Evolutionary conservation across 495 filamentous ascomycete genomes (phyloP).

Genomic region (Rostrohypoxylon terebratum): DNA sequence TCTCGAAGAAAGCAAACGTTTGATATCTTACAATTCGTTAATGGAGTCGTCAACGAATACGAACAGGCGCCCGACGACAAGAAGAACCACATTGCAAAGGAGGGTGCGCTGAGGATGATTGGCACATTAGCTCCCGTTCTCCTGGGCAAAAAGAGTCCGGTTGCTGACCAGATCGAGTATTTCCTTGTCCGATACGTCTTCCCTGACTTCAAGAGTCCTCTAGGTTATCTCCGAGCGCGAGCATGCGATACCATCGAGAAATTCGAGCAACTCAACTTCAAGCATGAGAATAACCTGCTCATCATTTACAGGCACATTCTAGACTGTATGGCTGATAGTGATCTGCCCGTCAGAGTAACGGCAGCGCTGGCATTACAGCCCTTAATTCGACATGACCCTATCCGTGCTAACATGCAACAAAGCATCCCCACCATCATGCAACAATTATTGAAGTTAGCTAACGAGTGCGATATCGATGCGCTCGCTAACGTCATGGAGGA

Average conservation of each 20-base stretch:
- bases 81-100: conserved; percentile 94
- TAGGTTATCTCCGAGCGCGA: conserved; percentile 93
- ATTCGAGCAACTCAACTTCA: conserved; percentile 95
- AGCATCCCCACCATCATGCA: conserved; percentile 99
- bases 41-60: conserved; percentile 86
- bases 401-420: conserved; percentile 92
- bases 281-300: conserved; percentile 92
- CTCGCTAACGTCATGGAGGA: conserved; percentile 99
- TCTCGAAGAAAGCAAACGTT: conserved; percentile 95
- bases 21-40: conserved; percentile 91
- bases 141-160: conserved; percentile 96
- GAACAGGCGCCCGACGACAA: conserved; percentile 84
- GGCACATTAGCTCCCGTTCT: conserved; percentile 94
- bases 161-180: conserved; percentile 98
- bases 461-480: conserved; percentile 94
- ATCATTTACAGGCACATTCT: conserved; percentile 96
- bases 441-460: conserved; percentile 93
- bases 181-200: conserved; percentile 99
- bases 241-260: conserved; percentile 98
- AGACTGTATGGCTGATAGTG: conserved; percentile 93
- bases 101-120: conserved; percentile 97
- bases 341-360: conserved; percentile 92
- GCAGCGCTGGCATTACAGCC: conserved; percentile 95
- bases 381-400: conserved; percentile 93
- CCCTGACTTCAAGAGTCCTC: conserved; percentile 92